phyloP scores from a whole-genome alignment of 148 eudicot species.

The Silene uniflora region DNA sequence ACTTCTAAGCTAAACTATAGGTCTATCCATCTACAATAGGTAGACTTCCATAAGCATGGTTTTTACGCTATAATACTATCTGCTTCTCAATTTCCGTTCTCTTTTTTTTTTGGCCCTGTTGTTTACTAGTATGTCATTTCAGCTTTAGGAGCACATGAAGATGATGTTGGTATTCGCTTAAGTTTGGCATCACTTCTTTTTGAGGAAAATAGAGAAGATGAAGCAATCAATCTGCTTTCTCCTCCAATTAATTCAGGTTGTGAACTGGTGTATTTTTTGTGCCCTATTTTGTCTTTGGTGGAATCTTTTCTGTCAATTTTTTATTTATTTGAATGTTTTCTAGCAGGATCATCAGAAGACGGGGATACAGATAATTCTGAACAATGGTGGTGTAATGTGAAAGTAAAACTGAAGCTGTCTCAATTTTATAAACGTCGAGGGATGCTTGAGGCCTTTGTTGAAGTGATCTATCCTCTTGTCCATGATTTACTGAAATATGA shows the following conservation, averaged over 20 bases:
- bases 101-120: constrained; percentile 5
- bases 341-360: constrained; percentile 35
- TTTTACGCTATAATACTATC: background rate
- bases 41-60: background rate
- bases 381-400: constrained; percentile 78
- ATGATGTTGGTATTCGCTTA: constrained; percentile 66
- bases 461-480: constrained; percentile 56
- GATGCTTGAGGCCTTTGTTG: constrained; percentile 59
- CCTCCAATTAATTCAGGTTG: constrained; percentile 62
- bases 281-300: background rate
- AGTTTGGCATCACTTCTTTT: constrained; percentile 65
- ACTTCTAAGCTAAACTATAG: no score
- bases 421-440: constrained; percentile 63
- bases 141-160: constrained; percentile 56
- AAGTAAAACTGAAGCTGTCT: constrained; percentile 72
- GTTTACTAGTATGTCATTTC: constrained; percentile 29
- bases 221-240: constrained; percentile 72
- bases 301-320: constrained; percentile 7
- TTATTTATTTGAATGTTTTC: background rate
- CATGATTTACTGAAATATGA: constrained; percentile 59
- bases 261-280: constrained; percentile 3
- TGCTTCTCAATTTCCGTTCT: background rate
- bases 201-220: constrained; percentile 66
- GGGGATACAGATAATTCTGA: constrained; percentile 29
- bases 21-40: background rate